These are phyloP conservation scores for Euphorbia schlechtendalii DNA, from an alignment of 441 rosid genomes.

Conservation along the genomic window DNA sequence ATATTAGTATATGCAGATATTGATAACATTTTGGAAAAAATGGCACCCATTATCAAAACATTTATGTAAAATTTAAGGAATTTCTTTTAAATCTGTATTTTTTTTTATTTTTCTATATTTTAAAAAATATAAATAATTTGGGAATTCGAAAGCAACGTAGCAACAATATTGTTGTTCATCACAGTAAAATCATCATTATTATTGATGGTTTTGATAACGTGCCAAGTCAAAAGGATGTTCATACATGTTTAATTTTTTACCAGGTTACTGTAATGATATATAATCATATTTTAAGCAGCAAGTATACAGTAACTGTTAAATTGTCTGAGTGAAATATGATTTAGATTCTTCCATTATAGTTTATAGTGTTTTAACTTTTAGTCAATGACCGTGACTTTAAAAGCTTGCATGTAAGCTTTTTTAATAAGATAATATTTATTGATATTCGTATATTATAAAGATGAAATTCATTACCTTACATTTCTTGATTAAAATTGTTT, in stretches of 20 bases:
- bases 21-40: no score
- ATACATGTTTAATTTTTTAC: background rate
- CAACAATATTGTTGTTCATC: background rate
- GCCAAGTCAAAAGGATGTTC: background rate
- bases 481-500: no score
- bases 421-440: no score
- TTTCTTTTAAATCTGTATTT: no score
- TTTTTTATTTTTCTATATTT: no score
- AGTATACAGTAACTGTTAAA: background rate
- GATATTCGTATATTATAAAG: no score
- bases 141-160: conserved; percentile 7
- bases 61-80: no score
- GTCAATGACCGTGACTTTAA: no score
- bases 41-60: no score
- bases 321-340: background rate
- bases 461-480: no score
- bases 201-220: conserved; percentile 5
- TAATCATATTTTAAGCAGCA: background rate
- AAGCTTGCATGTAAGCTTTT: no score
- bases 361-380: background rate
- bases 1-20: no score
- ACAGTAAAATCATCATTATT: conserved; percentile 7
- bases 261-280: background rate
- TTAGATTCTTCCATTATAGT: background rate
- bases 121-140: background rate